Evolutionary conservation across 306 rosid genomes (phyloP), one percentile per base, ranked within the genome.

Genomic region (Lablab purpureus): DNA sequence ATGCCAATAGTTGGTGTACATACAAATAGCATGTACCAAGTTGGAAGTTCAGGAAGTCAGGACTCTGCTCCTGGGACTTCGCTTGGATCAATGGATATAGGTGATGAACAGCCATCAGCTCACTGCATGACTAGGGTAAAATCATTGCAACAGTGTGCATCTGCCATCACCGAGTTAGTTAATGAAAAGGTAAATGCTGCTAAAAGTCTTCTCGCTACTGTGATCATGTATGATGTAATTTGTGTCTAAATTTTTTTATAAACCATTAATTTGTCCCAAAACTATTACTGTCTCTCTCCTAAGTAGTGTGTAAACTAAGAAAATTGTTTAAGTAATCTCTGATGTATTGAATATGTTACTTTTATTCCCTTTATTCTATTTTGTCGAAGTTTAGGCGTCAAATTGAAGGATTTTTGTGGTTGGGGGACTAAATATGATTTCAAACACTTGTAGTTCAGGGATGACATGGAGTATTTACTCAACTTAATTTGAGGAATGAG

Each of bases 41-140:
- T 88, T 74, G 99, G 94, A 86, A 91, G 97, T 88, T 86, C 90
- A 64, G 97, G 91, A 76, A 91, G 97, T 89, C 98, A 83, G 86
- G 91, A 89, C 81, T 93, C 94, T 85, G 96, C 91, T 83, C 98
- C 87, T 66, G 96, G 98, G 86, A 88, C 92, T 51, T 90, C 97
- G 37, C 92, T 85, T 73, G 95, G 92, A 77, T 96, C 99, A 76
- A 80, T 87, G 68, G 98, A 91, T 85, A 87, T 76, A 18, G 88
- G 85, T 75, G 96, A 96, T 72, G 96, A 93, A 85, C 96, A 91
- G 74, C 97, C 99, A 82, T 93, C 98, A 56, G 74, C 89, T 60
- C 75, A 91, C 84, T 91, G 92, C 91, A 84, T 83, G 87, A 89
- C 88, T 36, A 84, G 97, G 87, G 81, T 96, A 19, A 93, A 88